A percentile compares a stretch with the other conserved stretches of the same genome.
phyloP scores from a whole-genome alignment of 768 basidiomycete species.

The Kwoniella sp. region DNA sequence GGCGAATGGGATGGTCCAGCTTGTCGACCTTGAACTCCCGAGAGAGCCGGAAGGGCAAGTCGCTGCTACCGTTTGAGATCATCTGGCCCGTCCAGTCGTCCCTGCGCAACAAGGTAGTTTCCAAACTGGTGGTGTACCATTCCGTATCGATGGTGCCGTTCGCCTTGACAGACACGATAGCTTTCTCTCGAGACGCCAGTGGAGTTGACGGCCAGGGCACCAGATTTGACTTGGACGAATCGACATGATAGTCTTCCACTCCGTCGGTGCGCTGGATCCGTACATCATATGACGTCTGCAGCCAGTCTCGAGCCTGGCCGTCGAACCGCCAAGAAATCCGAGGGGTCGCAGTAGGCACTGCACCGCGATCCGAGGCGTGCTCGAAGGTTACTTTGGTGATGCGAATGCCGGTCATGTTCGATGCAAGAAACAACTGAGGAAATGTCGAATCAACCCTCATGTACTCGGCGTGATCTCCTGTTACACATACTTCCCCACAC shows the following conservation, averaged over 20 bases:
- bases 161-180: conserved; percentile 19
- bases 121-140: conserved; percentile 23
- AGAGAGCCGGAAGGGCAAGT: conserved; percentile 29
- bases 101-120: conserved; percentile 24
- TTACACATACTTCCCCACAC: no score
- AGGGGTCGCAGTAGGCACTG: conserved; percentile 1
- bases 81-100: conserved; percentile 30
- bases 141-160: conserved; percentile 19
- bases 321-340: conserved; percentile 45
- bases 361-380: neutral
- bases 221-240: conserved; percentile 23
- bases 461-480: no score
- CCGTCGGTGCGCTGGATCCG: conserved; percentile 5
- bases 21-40: conserved; percentile 20
- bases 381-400: neutral
- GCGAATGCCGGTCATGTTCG: no score
- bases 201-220: conserved; percentile 41
- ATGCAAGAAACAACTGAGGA: no score
- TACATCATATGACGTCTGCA: conserved; percentile 35
- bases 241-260: conserved; percentile 8
- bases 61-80: conserved; percentile 11
- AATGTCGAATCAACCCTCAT: no score
- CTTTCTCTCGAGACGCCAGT: conserved; percentile 28
- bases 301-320: conserved; percentile 27
- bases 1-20: conserved; percentile 1